Evolutionary conservation across 2,329 filamentous ascomycete species (phyloP), one percentile per base, ranked within the genome.

Genomic region (Spiromastix sp.): DNA sequence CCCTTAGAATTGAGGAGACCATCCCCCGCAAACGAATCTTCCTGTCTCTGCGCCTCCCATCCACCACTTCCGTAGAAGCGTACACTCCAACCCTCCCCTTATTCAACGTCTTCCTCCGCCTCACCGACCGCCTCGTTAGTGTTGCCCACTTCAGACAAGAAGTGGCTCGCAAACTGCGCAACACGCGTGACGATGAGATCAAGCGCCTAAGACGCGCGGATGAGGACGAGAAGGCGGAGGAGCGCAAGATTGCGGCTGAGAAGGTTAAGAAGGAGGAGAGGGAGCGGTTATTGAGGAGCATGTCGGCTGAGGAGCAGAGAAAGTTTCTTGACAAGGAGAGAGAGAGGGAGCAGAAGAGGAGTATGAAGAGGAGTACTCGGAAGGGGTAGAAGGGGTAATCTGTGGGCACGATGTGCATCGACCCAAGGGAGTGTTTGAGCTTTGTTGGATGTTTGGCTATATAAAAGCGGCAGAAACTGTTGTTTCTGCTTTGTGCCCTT

Each of bases 91-190:
- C 81, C 20, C 51, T 78, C 22, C 79, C 85, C 17, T 63, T 96
- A 41, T 86, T 94, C 67, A 2, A 61, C 69, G 48, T 71, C 76
- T 57, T 91, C 68, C 61, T 95, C 36, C 81, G 84, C 44, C 65
- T 95, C n/a, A 73, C 85, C 26, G 91, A 98, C 56, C 67, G 73
- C 47, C 80, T 98, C 32, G 85, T 81, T 38, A 67, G 75, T 37
- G 63, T 64, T 17, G 87, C 77, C 8, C 87, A 85, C 61, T 95
- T 95, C 78, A 84, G 91, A 9, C 77, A 84, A 24, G 85, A 96
- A 67, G 86, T 94, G 21, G 66, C 81, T 57, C 84, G 84, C 59
- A 93, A 93, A 69, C 72, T 98, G 47, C 78, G 77, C 51, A 67
- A 68, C 42, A 79, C 79, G 21, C 85, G 91, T 44, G 89, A 96